Base-by-base conservation (phyloP, 192 early-diverging fungal species). In the Pilaira anomala region DNA sequence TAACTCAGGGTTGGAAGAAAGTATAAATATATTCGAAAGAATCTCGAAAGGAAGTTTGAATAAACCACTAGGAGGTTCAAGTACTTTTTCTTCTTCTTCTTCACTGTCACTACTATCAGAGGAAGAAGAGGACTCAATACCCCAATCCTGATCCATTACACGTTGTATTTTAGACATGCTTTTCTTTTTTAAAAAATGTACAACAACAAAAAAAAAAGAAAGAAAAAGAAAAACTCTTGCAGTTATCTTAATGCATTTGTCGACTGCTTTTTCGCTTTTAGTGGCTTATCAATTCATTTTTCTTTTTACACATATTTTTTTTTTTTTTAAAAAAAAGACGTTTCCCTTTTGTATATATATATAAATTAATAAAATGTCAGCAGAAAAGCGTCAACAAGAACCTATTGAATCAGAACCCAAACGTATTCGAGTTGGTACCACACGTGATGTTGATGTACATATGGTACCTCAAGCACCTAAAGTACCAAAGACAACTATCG, bases 401-500 rank as follows among this genome's bases (percentile, higher is more conserved):
- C n/a, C 40, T 14, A 9, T 55, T 19, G 52, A 49, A 11, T 45
- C 52, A 44, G 58, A 69, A 19, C 36, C 67, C 14, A 67, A 63
- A 16, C 71, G 71, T 59, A 73, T 73, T 26, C 60, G 66, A 26
- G 71, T 73, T 25, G 71, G 71, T 26, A 53, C 65, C 30, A 63
- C 65, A 1, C 65, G 65, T 36, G 51, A 52, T 29, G 26, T 30
- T 3, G 76, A 85, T 65, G 71, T 79, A 33, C 77, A 78, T 11
- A 67, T 84, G 67, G 80, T 86, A 29, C 83, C 85, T 25, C 72
- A 79, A 65, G 84, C 88, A 28, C 94, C 91, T 39, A 86, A 88
- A 61, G 76, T 92, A 39, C 93, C 93, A 29, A 94, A 92, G 74
- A 85, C 91, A 1, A 54, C 76, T 13, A 76, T 81, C 9, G 90